Evolutionary conservation across 2,329 filamentous ascomycete species (phyloP), one percentile per base, ranked within the genome.

Genomic region (Geosmithia flava): DNA sequence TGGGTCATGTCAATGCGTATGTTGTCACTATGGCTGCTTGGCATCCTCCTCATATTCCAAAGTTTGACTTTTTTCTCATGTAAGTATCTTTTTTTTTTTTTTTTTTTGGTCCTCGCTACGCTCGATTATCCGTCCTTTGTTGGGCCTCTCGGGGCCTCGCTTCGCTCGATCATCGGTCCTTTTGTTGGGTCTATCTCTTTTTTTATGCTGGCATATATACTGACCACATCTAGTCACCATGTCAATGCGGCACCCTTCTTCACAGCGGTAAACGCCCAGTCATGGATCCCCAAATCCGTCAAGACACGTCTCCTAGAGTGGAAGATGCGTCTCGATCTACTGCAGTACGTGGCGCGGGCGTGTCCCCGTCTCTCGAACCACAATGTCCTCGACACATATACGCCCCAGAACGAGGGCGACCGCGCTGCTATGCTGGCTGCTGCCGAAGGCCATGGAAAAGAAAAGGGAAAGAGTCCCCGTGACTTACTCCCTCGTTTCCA

Each of bases 1-100:
- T 94, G 81, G 80, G 83, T 45, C 82, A 91, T 53, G 70, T 77
- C 0, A 64, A 71, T 17, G 70, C 76, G 0, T 75, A 68, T 49
- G 62, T 74, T 30, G 68, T 71, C 2, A 62, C 70, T 0, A 63
- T 68, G 1, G 76, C 82, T 1, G 78, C 87, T 0, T 76, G 86
- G 55, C 69, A 76, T 29, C 77, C 78, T 0, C 70, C 71, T 1
- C 85, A 89, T 59, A 63, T 72, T 20, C 70, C 83, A 46, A 89
- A 85, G 60, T 80, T 87, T 60, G 90, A 95, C 61, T 96, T 96
- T 62, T 93, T 83, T 68, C 54, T 80, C 48, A 75, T 78, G 75
- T 72, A 54, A 63, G 72, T 52, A 7, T 17, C 17, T 13, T 37
- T 11, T 20, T 29, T 27, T 27, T 7, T 29, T 16, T 39, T 10